Base-by-base conservation (phyloP, 805 yeast genomes). In the Blastobotrys chiropterorum region DNA sequence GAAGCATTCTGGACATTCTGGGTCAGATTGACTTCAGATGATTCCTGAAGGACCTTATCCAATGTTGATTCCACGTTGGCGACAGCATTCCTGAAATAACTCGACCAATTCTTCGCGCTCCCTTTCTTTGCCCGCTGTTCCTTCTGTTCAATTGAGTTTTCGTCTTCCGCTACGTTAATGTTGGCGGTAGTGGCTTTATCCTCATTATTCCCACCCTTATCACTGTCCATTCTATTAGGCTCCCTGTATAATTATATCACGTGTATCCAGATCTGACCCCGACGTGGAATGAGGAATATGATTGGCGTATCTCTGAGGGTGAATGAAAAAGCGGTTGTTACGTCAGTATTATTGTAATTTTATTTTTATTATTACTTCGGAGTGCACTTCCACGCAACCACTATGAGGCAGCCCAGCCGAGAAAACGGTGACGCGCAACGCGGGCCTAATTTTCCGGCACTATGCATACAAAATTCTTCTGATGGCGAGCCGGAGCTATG, bases 31-130 rank as follows among this genome's bases (percentile, higher is more conserved):
- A 15, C 38, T 14, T 14, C 34, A 14, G n/a, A 38, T 4, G 61
- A 38, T n/a, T 65, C 69, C 43, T 59, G 63, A 1, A 72, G 63
- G 3, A 71, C 75, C 51, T 67, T 66, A 55, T 72, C 75, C 6
- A 72, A 57, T 3, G 63, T 64, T 51, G 66, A 69, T 53, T 72
- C 75, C 38, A 72, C 73, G 43, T 69, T 69, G 26, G 73, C 69
- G 21, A 72, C 72, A n/a, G 75, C 75, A 26, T 68, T 61, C 48
- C 66, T 65, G 42, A 71, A 60, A 54, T 68, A 68, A 26, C 50
- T 56, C 15, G 57, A 30, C 62, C 62, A 58, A 34, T 53, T 57
- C 3, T 47, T 21, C 14, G 45, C 26, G n/a, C 46, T 15, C 2
- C 44, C 44, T 14, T 38, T 26, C 34, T 26, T 26, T 5, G 34